Base-by-base conservation (phyloP, 495 filamentous ascomycete genomes). In the Penicillium steckii region DNA sequence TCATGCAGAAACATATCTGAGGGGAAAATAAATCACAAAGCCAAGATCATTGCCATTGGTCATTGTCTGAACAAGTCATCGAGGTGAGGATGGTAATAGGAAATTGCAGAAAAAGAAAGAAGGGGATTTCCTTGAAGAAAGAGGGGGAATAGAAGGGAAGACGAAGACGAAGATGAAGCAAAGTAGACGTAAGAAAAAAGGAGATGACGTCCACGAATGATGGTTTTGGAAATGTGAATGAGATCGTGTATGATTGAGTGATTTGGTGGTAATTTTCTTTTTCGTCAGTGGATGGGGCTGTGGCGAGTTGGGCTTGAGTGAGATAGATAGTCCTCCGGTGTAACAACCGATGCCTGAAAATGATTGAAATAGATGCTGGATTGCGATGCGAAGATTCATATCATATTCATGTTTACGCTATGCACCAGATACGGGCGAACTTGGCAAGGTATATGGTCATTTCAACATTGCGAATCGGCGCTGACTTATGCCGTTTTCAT, bases 1-100 rank as follows among this genome's bases (percentile, higher is more conserved):
- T 60, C 52, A 66, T 66, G 62, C 62, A 60, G 57, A 41, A 60
- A 57, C 53, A 60, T 52, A 65, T 57, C 30, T 41, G 47, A 55
- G 53, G n/a, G 43, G 40, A 51, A 57, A 27, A 12, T 38, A 52
- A 44, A 22, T 48, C 47, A 40, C 38, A 25, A 47, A 29, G 44
- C 46, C 35, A 47, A 25, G 8, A 41, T 41, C 38, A 33, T 29
- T 13, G 17, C 22, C 2, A 24, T 18, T 32, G 47, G 15, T 42
- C 33, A 40, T 47, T 56, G 56, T 52, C 48, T 40, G 37, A 56
- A 43, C 43, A 45, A 43, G 44, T 25, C 32, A n/a, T n/a, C n/a
- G n/a, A n/a, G n/a, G n/a, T n/a, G n/a, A 27, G 52, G 30, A 33
- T 42, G 43, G 49, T 56, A 44, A 51, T 43, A 42, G 45, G 37